Evolutionary conservation across 2,329 filamentous ascomycete species (phyloP), one percentile per base, ranked within the genome.

Genomic region (Aureobasidium sp.): DNA sequence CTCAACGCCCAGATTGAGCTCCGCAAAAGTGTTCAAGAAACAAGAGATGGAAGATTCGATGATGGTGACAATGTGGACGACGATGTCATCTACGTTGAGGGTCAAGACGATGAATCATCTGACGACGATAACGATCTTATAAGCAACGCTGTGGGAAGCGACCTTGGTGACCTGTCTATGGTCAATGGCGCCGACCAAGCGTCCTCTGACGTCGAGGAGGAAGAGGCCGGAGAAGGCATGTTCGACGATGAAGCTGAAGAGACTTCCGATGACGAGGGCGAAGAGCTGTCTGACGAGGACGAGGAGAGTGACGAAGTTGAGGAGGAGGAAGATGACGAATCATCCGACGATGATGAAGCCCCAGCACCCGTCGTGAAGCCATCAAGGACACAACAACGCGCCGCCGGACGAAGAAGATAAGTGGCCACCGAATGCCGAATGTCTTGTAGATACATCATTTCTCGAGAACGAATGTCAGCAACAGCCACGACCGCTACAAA

Each of bases 1-100:
- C 82, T 97, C 53, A 89, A 94, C 70, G 87, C 90, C 7, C 94
- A 99, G 76, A 87, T 97, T 74, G 85, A 90, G 69, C 78, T 96
- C 69, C 82, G 94, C 55, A 85, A 85, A 69, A 84, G 82, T 65
- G 85, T 92, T 75, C 85, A 88, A 69, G 69, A 67, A 24, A 65
- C 65, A 50, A 81, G 77, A 53, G 78, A 79, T 51, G 77, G 79
- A 20, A 79, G 79, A 43, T 79, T 80, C 1, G 80, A 82, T 8
- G 79, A 81, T n/a, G 81, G 81, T 12, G 80, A 84, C 3, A 82
- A 88, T 8, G 86, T 87, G 43, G 87, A 90, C 66, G 84, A 85
- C n/a, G 85, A 82, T 24, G 82, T 95, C 5, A 87, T 96, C 59
- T 96, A 94, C 72, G 89, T 97, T 1, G 92, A 97, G 73, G 92